phyloP scores from a whole-genome alignment of 495 filamentous ascomycete species.

The Achaetomiella virescens region DNA sequence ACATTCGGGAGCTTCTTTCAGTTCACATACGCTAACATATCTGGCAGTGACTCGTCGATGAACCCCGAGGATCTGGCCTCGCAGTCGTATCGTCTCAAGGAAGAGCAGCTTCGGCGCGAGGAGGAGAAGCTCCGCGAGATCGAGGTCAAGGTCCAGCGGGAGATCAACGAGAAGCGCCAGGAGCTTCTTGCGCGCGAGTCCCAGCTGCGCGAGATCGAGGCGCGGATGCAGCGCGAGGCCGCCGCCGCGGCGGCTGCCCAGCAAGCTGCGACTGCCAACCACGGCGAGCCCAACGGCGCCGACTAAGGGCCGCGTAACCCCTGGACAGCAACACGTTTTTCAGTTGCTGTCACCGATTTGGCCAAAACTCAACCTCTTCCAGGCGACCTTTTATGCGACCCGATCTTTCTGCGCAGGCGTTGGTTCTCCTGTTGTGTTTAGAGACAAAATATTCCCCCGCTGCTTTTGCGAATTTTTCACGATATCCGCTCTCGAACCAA shows the following conservation, averaged over 20 bases:
- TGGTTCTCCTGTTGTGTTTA: conserved; percentile 33
- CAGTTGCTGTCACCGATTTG: conserved; percentile 19
- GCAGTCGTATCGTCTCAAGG: conserved; percentile 96
- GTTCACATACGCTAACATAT: conserved; percentile 29
- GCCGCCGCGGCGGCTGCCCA: conserved; percentile 31
- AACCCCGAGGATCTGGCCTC: conserved; percentile 95
- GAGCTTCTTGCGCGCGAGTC: conserved; percentile 96
- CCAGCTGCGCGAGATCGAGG: conserved; percentile 88
- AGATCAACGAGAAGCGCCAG: conserved; percentile 99
- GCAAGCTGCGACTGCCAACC: conserved; percentile 24
- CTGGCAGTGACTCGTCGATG: conserved; percentile 70
- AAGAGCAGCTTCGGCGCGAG: conserved; percentile 96
- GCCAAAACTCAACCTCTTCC: conserved; percentile 10
- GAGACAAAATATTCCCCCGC: conserved; percentile 36
- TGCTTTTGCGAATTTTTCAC: conserved; percentile 26
- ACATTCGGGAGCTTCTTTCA: neutral
- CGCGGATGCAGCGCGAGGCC: conserved; percentile 53
- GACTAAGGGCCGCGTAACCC: conserved; percentile 20
- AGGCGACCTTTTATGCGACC: conserved; percentile 21
- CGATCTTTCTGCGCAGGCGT: conserved; percentile 32
- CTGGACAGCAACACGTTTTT: conserved; percentile 5
- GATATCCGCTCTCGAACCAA: conserved; percentile 24
- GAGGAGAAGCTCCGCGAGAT: conserved; percentile 99
- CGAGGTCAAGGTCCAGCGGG: conserved; percentile 96
- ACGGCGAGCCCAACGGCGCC: conserved; percentile 45